Base-by-base conservation (phyloP, 768 basidiomycete genomes). In the Suillus occidentalis region DNA sequence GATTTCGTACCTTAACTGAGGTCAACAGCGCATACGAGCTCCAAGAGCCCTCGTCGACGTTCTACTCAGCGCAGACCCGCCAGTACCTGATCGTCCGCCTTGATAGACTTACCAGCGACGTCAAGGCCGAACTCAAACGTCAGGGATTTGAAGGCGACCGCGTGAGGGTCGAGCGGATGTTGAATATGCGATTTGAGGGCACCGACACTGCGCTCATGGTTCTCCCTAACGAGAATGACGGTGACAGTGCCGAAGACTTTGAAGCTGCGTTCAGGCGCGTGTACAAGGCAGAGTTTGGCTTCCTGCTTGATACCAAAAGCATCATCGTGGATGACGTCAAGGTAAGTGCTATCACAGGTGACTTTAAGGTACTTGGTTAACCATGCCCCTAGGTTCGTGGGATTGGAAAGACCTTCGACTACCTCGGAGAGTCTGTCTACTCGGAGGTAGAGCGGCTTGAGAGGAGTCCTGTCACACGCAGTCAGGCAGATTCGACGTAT, bases 171-270 rank as follows among this genome's bases (percentile, higher is more conserved):
- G 96, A 97, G 74, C 84, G 90, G 25, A 90, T 90, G 88, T 79
- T 94, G 52, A 95, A 95, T 72, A 95, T 95, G 93, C 87, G 94
- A 25, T 96, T 95, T 69, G 91, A 95, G 58, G 95, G 95, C 4
- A 95, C 93, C 0, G 95, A 97, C 77, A 99, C 97, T 0, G 85
- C 95, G 18, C 75, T 98, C 68, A 97, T 98, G 94, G 86, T 95
- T 13, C 79, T 94, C 14, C 86, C 90, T 0, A 68, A 82, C 25
- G 67, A 73, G 9, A 69, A 72, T 28, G 82, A 83, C 40, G 84
- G 82, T 0, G 83, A 88, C 68, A 87, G 83, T 28, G 69, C 80
- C 16, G 87, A 89, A 66, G 90, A 95, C 75, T 95, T 91, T 72
- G 89, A 89, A 69, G 83, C 81, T 3, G 92, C 89, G 12, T 99